These are phyloP conservation scores for Colletotrichum limetticola DNA, from an alignment of 2,329 filamentous ascomycete genomes.

Conservation along the genomic window DNA sequence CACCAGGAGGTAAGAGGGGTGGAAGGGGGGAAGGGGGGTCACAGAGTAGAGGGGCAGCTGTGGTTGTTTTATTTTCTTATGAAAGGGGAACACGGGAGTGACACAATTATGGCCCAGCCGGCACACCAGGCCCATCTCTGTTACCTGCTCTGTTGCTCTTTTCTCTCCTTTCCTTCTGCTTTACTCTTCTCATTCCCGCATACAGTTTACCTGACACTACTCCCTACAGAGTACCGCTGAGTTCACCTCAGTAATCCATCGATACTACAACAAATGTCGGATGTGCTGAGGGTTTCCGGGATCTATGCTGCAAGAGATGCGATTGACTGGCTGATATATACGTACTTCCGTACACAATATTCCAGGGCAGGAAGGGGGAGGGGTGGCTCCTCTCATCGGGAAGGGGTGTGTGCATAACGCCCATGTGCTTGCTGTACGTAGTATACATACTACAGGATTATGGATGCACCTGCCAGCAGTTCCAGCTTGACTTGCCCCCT, in stretches of 20 bases:
- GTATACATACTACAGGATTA: too few relatives aligned
- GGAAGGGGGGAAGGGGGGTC: neutral
- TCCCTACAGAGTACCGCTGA: too few relatives aligned
- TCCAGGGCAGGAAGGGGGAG: neutral
- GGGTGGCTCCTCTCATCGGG: neutral
- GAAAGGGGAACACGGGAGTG: constrained; percentile 34
- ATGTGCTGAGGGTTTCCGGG: neutral
- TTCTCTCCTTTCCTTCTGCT: neutral
- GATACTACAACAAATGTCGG: neutral
- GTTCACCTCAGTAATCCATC: too few relatives aligned
- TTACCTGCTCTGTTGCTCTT: too few relatives aligned
- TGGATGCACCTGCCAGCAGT: too few relatives aligned
- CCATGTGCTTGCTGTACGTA: too few relatives aligned
- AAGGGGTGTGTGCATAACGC: neutral
- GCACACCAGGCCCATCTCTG: constrained; percentile 19
- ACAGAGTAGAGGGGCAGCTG: constrained; percentile 15
- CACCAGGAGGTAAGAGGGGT: neutral
- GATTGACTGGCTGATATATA: constrained; percentile 18
- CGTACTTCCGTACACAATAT: neutral
- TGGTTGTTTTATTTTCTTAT: constrained; percentile 33
- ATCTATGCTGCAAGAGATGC: constrained; percentile 21
- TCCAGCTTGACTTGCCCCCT: too few relatives aligned
- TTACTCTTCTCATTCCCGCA: neutral
- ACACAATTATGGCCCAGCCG: constrained; percentile 32
- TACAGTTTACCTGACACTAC: too few relatives aligned